A percentile compares a stretch with the other conserved stretches of the same genome.
Conservation (phyloP, 176 grass and related monocot genomes). For the Triticum turgidum region DNA sequence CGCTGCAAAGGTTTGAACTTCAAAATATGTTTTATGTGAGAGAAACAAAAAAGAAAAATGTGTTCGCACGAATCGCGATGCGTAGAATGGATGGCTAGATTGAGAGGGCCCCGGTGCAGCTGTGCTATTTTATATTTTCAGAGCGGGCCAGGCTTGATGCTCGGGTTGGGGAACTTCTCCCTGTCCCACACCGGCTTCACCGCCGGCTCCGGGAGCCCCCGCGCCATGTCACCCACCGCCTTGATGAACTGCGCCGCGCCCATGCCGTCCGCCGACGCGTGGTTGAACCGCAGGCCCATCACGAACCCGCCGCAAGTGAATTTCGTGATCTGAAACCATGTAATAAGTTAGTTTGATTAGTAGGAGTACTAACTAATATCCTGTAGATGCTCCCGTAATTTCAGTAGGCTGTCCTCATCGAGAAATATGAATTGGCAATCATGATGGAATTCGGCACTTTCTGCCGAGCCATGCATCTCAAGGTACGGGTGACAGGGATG, state of each 20-base stretch:
- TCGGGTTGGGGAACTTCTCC: constrained; percentile 61
- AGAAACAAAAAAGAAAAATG: too few relatives aligned
- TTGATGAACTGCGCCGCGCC: constrained; percentile 60
- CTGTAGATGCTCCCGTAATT: not conserved
- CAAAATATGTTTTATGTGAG: too few relatives aligned
- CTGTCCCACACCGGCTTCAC: constrained; percentile 57
- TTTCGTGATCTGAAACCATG: constrained; percentile 46
- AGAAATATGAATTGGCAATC: not conserved
- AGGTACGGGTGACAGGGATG: not conserved
- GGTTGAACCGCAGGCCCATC: constrained; percentile 65
- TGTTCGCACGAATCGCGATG: too few relatives aligned
- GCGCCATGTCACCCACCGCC: constrained; percentile 56
- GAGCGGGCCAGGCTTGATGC: constrained; percentile 33
- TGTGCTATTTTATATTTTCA: too few relatives aligned
- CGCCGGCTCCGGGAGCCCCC: constrained; percentile 40
- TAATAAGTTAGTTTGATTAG: not conserved
- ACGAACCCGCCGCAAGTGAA: constrained; percentile 73
- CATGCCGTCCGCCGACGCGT: constrained; percentile 62
- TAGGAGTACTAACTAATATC: not conserved
- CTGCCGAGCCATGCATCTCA: not conserved
- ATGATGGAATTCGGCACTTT: not conserved
- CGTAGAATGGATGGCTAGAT: too few relatives aligned
- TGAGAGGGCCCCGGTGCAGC: too few relatives aligned
- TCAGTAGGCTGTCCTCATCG: not conserved
- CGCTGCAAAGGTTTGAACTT: too few relatives aligned